These are phyloP conservation scores for Candida sojae DNA, from an alignment of 1,139 yeast species.

Conservation along the genomic window DNA sequence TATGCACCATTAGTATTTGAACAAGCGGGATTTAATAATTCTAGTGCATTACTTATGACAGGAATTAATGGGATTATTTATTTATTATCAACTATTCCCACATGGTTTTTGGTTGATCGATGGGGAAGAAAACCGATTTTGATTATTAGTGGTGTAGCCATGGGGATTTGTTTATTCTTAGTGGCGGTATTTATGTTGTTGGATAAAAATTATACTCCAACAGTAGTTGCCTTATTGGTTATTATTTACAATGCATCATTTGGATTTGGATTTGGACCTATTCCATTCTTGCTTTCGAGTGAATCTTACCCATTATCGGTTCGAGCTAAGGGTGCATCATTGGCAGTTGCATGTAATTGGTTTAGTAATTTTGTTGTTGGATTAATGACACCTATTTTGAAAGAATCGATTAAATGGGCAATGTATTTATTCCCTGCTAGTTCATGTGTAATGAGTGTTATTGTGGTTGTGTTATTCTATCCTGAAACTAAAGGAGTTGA, in stretches of 20 bases:
- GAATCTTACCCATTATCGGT: slow-evolving; percentile 56
- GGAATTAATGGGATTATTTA: slow-evolving; percentile 54
- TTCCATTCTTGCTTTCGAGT: slow-evolving; percentile 56
- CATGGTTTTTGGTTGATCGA: slow-evolving; percentile 66
- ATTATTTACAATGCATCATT: slow-evolving; percentile 54
- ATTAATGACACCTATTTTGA: slow-evolving; percentile 52
- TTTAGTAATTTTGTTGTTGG: slow-evolving; percentile 56
- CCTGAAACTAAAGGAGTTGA: slow-evolving; percentile 92
- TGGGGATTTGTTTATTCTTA: slow-evolving; percentile 45
- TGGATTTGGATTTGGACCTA: slow-evolving; percentile 61
- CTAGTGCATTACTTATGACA: slow-evolving; percentile 53
- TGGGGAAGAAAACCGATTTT: slow-evolving; percentile 55
- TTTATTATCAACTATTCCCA: slow-evolving; percentile 49
- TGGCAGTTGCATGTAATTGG: slow-evolving; percentile 60
- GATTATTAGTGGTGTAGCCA: slow-evolving; percentile 48
- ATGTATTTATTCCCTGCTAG: slow-evolving; percentile 51
- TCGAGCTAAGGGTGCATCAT: slow-evolving; percentile 55
- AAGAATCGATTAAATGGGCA: slow-evolving; percentile 50
- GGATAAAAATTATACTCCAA: slow-evolving; percentile 40
- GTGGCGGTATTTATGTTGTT: slow-evolving; percentile 44
- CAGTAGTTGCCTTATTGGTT: slow-evolving; percentile 49
- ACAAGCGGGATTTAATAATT: slow-evolving; percentile 53
- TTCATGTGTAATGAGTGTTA: slow-evolving; percentile 45
- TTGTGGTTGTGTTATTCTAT: slow-evolving; percentile 62
- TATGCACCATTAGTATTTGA: slow-evolving; percentile 58